These are phyloP conservation scores for Penicillium fuscoglaucum DNA, from an alignment of 2,329 filamentous ascomycete genomes.

Conservation along the genomic window DNA sequence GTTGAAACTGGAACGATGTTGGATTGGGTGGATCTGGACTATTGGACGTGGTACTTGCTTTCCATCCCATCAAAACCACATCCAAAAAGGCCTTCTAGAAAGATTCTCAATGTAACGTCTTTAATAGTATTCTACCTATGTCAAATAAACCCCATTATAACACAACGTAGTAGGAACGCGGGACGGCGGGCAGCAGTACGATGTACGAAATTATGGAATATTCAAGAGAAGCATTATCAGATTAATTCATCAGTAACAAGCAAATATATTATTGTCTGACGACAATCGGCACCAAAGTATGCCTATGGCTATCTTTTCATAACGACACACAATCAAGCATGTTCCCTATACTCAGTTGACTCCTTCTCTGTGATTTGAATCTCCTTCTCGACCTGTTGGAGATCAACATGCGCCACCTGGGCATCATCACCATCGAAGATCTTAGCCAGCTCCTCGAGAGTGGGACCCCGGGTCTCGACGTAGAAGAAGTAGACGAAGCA, in stretches of 20 bases:
- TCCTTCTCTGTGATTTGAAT: slow-evolving; percentile 9
- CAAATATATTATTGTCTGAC: neutral
- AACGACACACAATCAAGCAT: neutral
- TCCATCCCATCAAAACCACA: no score
- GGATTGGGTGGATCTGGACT: no score
- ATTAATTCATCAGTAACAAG: neutral
- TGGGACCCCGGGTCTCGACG: slow-evolving; percentile 69
- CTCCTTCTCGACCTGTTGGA: slow-evolving; percentile 45
- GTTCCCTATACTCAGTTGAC: neutral
- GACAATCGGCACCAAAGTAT: neutral
- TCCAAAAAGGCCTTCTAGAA: no score
- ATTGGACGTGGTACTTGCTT: no score
- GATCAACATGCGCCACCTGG: slow-evolving; percentile 52
- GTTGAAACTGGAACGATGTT: no score
- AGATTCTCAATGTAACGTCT: no score
- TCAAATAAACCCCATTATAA: no score
- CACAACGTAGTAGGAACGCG: no score
- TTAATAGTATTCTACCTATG: no score
- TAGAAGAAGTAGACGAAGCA: slow-evolving; percentile 35
- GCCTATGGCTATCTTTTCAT: neutral
- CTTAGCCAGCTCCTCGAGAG: slow-evolving; percentile 68
- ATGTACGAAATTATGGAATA: no score
- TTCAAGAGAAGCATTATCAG: neutral
- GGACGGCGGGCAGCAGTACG: neutral
- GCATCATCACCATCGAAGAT: slow-evolving; percentile 68